Base-by-base conservation (phyloP, 495 filamentous ascomycete genomes). In the Collariella sp. region DNA sequence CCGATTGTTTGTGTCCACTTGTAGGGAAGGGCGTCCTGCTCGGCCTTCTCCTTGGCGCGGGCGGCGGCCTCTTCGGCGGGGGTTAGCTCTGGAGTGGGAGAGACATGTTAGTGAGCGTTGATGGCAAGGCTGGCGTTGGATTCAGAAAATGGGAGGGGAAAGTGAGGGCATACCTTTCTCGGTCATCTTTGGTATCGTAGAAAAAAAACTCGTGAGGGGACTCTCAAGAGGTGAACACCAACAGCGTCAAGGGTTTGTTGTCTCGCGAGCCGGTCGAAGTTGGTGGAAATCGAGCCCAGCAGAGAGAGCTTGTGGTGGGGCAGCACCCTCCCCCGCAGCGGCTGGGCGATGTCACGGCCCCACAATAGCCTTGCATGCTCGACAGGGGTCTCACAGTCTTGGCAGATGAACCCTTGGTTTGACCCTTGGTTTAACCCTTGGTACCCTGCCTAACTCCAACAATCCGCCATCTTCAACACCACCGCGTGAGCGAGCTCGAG, bases 1-100 rank as follows among this genome's bases (percentile, higher is more conserved):
- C 79, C 76, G 70, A 98, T 96, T n/a, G 85, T 90, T 70, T 98
- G 93, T 2, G 81, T 87, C 93, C 93, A 98, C 73, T 93, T 89
- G 83, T 98, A 98, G 4, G 93, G 93, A 10, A 98, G 84, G 39
- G 84, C 78, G 19, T 86, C 88, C 75, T 98, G 93, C 70, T 97
- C 93, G 33, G 83, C 86, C 29, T 78, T 78, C 70, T 98, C 89
- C 66, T 84, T 83, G 52, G 81, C 83, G 64, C 83, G 83, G 65
- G 83, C 81, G 26, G 83, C 84, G 34, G 82, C 82, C 65, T 89
- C 85, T 60, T 81, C 70, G 44, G 80, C 80, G 35, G 75, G 69
- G 45, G 79, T 77, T 19, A 68, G 76, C 41, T 82, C 82, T 58
- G 72, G 52, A 11, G 7, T 5, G 4, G 9, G 43, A 50, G 13